Conservation (phyloP, 1,284 basidiomycete species). For the Ustanciosporium gigantosporum region DNA sequence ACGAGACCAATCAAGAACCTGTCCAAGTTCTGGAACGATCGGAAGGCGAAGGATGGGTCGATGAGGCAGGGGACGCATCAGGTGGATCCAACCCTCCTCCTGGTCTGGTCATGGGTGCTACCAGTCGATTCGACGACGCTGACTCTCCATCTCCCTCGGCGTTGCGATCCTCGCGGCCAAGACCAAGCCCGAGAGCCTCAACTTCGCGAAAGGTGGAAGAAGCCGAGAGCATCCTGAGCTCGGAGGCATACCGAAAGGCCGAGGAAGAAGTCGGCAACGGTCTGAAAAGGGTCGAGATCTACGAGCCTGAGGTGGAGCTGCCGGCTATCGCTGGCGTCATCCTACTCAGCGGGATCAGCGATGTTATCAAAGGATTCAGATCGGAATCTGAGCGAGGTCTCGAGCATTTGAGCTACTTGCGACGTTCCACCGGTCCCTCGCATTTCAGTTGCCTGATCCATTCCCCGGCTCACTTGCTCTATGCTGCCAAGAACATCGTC, state of each 20-base stretch:
- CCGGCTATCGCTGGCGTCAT: conserved; percentile 61
- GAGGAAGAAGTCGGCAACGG: conserved; percentile 52
- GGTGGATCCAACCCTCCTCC: conserved; percentile 5
- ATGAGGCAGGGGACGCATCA: conserved; percentile 18
- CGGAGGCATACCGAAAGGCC: conserved; percentile 26
- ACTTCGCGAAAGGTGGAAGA: conserved; percentile 24
- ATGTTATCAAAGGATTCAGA: conserved; percentile 62
- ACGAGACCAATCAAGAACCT: conserved; percentile 20
- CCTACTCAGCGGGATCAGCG: conserved; percentile 61
- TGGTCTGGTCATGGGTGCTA: conserved; percentile 31
- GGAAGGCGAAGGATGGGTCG: conserved; percentile 38
- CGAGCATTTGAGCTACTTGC: conserved; percentile 61
- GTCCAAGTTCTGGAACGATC: background rate
- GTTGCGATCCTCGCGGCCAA: background rate
- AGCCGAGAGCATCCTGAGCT: conserved; percentile 18
- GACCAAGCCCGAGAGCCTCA: background rate
- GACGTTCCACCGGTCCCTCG: conserved; percentile 59
- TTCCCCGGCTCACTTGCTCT: conserved; percentile 62
- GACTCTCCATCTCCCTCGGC: background rate
- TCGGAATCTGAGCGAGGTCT: conserved; percentile 60
- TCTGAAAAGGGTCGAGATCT: conserved; percentile 57
- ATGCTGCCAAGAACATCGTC: conserved; percentile 61
- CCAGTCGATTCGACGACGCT: conserved; percentile 7
- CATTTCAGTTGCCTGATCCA: conserved; percentile 62
- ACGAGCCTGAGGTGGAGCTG: conserved; percentile 59